phyloP scores from a whole-genome alignment of 1,284 basidiomycete species.

The Cutaneotrichosporon sp. region DNA sequence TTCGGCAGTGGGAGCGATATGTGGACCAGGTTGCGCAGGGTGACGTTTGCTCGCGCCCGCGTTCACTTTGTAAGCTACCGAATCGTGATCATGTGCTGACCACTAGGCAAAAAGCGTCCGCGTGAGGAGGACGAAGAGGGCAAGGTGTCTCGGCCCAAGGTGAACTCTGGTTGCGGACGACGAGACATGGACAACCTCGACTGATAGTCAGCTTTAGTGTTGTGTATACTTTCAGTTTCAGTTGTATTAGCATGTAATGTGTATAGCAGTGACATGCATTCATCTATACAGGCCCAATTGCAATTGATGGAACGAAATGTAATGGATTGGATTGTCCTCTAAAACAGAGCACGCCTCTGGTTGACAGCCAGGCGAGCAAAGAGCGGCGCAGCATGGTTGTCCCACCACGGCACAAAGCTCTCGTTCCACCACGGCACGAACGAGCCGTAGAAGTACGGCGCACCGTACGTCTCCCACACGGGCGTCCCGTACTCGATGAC shows the following conservation, averaged over 20 bases:
- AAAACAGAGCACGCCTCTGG: background rate
- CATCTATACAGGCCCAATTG: background rate
- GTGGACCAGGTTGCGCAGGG: background rate
- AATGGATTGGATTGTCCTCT: background rate
- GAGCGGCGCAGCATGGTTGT: constrained; percentile 4
- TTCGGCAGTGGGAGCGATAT: background rate
- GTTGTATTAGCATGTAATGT: constrained; percentile 7
- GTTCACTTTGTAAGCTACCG: background rate
- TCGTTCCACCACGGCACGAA: constrained; percentile 14
- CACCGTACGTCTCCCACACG: background rate
- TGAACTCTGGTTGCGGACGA: background rate
- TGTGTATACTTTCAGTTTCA: background rate
- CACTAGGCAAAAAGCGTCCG: background rate
- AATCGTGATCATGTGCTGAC: background rate
- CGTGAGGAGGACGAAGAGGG: background rate
- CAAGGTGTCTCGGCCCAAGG: background rate
- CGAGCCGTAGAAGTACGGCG: constrained; percentile 4
- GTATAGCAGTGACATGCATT: background rate
- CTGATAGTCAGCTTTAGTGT: no score
- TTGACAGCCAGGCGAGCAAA: constrained; percentile 1
- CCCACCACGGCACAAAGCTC: constrained; percentile 12
- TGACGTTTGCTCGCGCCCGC: background rate
- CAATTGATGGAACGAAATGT: background rate
- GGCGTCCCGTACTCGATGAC: background rate
- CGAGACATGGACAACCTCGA: no score